Conservation (phyloP, 306 rosid genomes). For the Corylus avellana region DNA sequence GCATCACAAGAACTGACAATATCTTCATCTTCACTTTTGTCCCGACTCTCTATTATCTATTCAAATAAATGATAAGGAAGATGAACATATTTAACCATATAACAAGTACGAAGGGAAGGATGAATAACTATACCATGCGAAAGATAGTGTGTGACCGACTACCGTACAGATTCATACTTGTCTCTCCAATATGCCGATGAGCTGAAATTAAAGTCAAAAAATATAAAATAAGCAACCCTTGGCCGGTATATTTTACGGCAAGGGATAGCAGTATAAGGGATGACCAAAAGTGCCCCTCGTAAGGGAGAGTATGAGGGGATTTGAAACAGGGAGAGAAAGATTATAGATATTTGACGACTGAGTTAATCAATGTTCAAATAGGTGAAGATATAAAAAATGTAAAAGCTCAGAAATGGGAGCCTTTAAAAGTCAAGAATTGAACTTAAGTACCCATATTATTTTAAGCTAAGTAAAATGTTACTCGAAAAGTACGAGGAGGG, state of each 20-base stretch:
- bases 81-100: slow-evolving; percentile 15
- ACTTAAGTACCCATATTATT: background rate
- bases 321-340: background rate
- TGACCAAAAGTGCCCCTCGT: too few species aligned
- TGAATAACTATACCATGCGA: slow-evolving; percentile 68
- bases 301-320: too few species aligned
- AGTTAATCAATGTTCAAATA: background rate
- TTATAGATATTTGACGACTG: background rate
- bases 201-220: slow-evolving; percentile 49
- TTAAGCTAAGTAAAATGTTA: background rate
- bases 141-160: slow-evolving; percentile 98
- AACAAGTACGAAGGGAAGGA: slow-evolving; percentile 13
- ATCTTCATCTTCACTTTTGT: slow-evolving; percentile 69
- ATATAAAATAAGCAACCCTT: background rate
- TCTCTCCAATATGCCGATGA: slow-evolving; percentile 96
- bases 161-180: slow-evolving; percentile 92
- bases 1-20: slow-evolving; percentile 69
- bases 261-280: slow-evolving; percentile 11
- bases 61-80: slow-evolving; percentile 16
- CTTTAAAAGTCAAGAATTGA: background rate
- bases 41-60: slow-evolving; percentile 92
- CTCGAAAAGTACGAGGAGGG: slow-evolving; percentile 12
- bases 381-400: background rate
- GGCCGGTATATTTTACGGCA: slow-evolving; percentile 4
- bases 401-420: slow-evolving; percentile 7